Conservation (phyloP, 257 asterid genomes). For the Parsonsia alboflavescens region DNA sequence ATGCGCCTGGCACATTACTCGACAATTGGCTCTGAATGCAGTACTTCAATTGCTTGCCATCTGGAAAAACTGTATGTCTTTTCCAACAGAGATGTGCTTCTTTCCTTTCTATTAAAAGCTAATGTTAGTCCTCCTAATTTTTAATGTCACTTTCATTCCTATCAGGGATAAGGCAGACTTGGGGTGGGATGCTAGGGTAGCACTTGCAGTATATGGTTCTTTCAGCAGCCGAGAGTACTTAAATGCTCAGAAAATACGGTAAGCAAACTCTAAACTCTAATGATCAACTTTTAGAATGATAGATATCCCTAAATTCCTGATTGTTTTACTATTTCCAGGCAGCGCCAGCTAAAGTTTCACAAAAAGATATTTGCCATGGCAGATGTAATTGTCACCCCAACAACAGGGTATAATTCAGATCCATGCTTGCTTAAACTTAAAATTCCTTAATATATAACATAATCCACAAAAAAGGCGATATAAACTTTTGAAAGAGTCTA, state of each 20-base stretch:
- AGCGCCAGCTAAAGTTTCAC: constrained; percentile 65
- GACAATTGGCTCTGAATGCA: constrained; percentile 86
- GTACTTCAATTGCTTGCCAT: constrained; percentile 38
- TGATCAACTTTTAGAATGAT: no score
- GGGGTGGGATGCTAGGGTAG: constrained; percentile 94
- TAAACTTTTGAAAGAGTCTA: background rate
- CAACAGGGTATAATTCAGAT: constrained; percentile 56
- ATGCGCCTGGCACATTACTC: constrained; percentile 87
- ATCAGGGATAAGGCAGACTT: constrained; percentile 51
- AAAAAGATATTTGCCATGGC: constrained; percentile 59
- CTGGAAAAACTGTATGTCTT: constrained; percentile 47
- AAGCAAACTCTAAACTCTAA: background rate
- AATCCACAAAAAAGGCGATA: background rate
- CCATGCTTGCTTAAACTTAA: background rate
- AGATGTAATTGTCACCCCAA: constrained; percentile 86
- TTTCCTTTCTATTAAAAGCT: background rate
- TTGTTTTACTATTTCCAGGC: constrained; percentile 27
- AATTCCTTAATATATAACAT: background rate
- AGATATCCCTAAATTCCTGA: no score
- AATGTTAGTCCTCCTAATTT: background rate
- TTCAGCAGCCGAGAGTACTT: constrained; percentile 79
- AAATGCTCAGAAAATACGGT: constrained; percentile 84
- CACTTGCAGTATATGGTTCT: constrained; percentile 58
- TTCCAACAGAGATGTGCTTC: background rate
- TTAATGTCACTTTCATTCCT: background rate